A percentile compares a stretch with the other conserved stretches of the same genome.
Evolutionary conservation across 2,329 filamentous ascomycete species (phyloP).

Genomic region (Aspergillus fumigatus): DNA sequence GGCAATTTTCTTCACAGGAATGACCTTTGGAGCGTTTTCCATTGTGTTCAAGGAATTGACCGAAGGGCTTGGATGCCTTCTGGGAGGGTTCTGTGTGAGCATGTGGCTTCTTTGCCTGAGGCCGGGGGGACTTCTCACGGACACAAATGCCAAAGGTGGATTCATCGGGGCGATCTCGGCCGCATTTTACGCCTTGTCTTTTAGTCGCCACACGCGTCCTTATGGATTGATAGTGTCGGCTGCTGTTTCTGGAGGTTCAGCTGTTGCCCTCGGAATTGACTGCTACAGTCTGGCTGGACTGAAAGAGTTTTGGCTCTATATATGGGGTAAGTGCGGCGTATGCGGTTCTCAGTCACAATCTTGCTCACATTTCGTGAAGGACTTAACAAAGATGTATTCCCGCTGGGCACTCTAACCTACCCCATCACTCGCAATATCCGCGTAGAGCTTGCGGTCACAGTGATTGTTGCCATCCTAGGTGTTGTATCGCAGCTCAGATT

Average conservation of each 20-base stretch:
- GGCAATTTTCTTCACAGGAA: slow-evolving; percentile 67
- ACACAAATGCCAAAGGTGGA: slow-evolving; percentile 59
- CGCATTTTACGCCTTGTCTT: slow-evolving; percentile 67
- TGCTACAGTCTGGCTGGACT: slow-evolving; percentile 85
- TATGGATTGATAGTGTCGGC: slow-evolving; percentile 74
- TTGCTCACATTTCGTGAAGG: not conserved
- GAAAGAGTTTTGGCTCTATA: slow-evolving; percentile 94
- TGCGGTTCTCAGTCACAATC: not conserved
- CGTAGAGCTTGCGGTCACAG: slow-evolving; percentile 73
- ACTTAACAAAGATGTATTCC: slow-evolving; percentile 76
- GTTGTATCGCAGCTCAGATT: slow-evolving; percentile 80
- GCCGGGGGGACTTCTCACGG: slow-evolving; percentile 67
- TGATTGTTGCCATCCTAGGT: slow-evolving; percentile 70
- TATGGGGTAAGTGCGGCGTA: slow-evolving; percentile 60
- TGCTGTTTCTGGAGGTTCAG: slow-evolving; percentile 76
- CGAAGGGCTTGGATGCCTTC: slow-evolving; percentile 76
- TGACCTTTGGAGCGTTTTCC: slow-evolving; percentile 67
- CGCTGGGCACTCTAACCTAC: slow-evolving; percentile 69
- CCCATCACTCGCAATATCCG: slow-evolving; percentile 81
- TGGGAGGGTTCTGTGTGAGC: slow-evolving; percentile 77
- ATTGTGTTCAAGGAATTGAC: slow-evolving; percentile 80
- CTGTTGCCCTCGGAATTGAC: slow-evolving; percentile 77
- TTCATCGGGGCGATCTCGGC: slow-evolving; percentile 72
- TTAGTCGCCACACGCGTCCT: slow-evolving; percentile 70
- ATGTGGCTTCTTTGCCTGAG: slow-evolving; percentile 88